Evolutionary conservation across 306 rosid species (phyloP).

Genomic region (Quercus dentata): DNA sequence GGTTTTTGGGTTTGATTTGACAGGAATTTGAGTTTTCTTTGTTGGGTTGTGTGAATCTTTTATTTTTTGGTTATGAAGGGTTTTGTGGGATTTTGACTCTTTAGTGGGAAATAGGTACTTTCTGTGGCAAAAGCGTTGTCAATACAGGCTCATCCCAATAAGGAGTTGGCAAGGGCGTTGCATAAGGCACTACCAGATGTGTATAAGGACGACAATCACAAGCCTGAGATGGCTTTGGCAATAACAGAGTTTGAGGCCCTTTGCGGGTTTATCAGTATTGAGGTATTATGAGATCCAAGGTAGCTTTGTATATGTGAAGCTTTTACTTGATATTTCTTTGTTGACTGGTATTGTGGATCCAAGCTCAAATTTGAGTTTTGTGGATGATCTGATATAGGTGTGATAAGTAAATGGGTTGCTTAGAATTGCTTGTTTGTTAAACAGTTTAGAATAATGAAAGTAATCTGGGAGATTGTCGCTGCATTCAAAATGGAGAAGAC

Average conservation of each 20-base stretch:
- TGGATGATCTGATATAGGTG: background rate
- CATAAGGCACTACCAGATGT: conserved; percentile 66
- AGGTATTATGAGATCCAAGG: conserved; percentile 33
- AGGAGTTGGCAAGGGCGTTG: conserved; percentile 74
- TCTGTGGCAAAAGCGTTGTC: conserved; percentile 89
- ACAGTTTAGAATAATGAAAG: background rate
- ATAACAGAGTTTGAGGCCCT: conserved; percentile 81
- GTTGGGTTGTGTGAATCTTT: background rate
- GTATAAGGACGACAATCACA: conserved; percentile 90
- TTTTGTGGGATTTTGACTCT: background rate
- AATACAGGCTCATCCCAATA: conserved; percentile 96
- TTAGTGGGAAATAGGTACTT: conserved; percentile 50
- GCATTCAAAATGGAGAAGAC: background rate
- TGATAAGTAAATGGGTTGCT: background rate
- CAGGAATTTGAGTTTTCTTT: too few species aligned
- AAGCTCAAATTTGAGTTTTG: conserved; percentile 12
- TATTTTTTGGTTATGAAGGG: background rate
- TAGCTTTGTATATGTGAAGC: background rate
- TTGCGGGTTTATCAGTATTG: conserved; percentile 74
- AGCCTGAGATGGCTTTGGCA: conserved; percentile 97
- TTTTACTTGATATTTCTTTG: background rate
- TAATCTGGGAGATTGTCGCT: background rate
- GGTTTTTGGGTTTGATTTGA: too few species aligned
- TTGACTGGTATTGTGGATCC: background rate
- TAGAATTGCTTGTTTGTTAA: conserved; percentile 2